Evolutionary conservation across 441 rosid species (phyloP).

Genomic region (Adansonia madagascariensis): DNA sequence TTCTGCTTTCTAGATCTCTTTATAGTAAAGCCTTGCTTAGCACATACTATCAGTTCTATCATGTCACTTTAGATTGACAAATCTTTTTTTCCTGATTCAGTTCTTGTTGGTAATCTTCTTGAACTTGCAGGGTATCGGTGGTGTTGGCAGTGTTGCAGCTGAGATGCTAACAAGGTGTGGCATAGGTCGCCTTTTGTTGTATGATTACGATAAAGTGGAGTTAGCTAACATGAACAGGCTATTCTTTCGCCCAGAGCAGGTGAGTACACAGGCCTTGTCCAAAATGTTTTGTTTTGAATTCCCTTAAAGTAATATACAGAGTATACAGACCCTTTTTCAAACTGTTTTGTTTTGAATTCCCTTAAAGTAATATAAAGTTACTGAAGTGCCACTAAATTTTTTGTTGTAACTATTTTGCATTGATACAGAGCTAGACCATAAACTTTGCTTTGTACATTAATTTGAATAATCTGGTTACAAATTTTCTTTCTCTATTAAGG

Average conservation of each 20-base stretch:
- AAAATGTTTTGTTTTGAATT: too few species aligned
- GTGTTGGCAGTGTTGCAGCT: conserved; percentile 98
- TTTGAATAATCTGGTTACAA: neutral
- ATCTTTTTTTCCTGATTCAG: neutral
- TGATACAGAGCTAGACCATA: too few species aligned
- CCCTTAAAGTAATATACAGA: too few species aligned
- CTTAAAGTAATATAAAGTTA: neutral
- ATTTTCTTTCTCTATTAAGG: conserved; percentile 43
- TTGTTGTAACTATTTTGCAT: neutral
- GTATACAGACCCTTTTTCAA: neutral
- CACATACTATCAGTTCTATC: neutral
- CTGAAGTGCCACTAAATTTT: neutral
- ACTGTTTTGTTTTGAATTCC: neutral
- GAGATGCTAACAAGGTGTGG: conserved; percentile 99
- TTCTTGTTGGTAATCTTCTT: conserved; percentile 19
- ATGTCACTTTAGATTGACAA: neutral
- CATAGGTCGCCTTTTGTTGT: conserved; percentile 90
- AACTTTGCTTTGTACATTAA: too few species aligned
- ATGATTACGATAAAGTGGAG: conserved; percentile 93
- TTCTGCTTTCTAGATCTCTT: conserved; percentile 26
- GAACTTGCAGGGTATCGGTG: conserved; percentile 79
- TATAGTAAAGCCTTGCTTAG: neutral
- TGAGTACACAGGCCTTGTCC: too few species aligned
- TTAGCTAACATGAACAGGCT: conserved; percentile 96
- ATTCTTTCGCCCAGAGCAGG: conserved; percentile 98